A percentile compares a stretch with the other conserved stretches of the same genome.
These are phyloP conservation scores for Globisporangium nodosum DNA, from an alignment of 352 stramenopile species.

Conservation along the genomic window DNA sequence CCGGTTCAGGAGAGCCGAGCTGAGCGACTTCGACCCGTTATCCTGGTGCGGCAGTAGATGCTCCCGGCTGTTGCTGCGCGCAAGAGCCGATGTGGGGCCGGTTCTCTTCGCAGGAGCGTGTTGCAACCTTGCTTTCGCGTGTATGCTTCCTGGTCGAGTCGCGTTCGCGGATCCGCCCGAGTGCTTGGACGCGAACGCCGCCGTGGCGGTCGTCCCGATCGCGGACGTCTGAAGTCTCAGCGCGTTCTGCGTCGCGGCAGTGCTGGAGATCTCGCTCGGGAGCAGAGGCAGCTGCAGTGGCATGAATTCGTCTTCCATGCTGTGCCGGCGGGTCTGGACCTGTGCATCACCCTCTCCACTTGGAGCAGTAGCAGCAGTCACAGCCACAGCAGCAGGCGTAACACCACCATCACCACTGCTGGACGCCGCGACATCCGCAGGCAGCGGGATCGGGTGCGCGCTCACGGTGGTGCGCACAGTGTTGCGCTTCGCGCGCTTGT, in stretches of 20 bases:
- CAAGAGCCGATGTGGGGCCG: background rate
- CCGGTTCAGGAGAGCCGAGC: constrained; percentile 23
- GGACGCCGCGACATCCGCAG: constrained; percentile 2
- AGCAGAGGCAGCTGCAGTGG: constrained; percentile 36
- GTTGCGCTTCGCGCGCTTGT: constrained; percentile 19
- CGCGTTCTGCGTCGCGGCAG: too few species aligned
- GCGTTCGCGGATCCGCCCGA: too few species aligned
- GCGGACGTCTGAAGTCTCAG: background rate
- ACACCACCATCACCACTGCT: background rate
- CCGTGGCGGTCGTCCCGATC: background rate
- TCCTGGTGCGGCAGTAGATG: background rate
- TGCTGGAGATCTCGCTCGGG: constrained; percentile 13
- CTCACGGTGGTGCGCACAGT: background rate
- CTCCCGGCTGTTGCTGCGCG: background rate
- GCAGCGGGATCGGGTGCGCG: constrained; percentile 4
- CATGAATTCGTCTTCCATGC: constrained; percentile 37
- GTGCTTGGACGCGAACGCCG: too few species aligned
- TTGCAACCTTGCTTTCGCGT: background rate
- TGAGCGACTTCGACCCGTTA: background rate
- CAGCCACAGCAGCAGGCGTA: too few species aligned
- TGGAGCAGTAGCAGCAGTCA: too few species aligned
- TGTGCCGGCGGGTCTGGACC: background rate
- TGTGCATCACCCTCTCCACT: background rate
- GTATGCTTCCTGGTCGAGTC: background rate
- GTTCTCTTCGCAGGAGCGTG: background rate